Evolutionary conservation across 2,329 filamentous ascomycete genomes (phyloP).

Genomic region (Bimuria novae-zelandiae): DNA sequence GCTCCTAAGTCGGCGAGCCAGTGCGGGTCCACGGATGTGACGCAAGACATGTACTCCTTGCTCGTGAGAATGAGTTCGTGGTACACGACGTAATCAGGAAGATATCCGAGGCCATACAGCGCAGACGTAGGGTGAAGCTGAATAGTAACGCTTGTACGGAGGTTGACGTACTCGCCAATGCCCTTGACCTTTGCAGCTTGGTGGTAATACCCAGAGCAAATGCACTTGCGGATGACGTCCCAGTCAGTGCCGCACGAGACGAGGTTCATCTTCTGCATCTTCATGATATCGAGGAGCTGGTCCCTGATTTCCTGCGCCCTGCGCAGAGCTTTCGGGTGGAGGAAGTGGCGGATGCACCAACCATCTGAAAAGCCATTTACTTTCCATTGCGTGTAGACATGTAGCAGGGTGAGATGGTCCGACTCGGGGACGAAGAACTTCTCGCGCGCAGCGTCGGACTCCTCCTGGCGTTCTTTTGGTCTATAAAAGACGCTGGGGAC

Average conservation of each 20-base stretch:
- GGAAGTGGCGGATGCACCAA: slow-evolving; percentile 92
- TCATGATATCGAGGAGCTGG: slow-evolving; percentile 92
- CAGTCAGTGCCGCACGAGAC: slow-evolving; percentile 93
- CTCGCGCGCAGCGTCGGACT: slow-evolving; percentile 91
- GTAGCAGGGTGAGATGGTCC: slow-evolving; percentile 91
- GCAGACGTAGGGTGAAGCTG: slow-evolving; percentile 94
- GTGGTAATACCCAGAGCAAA: slow-evolving; percentile 97
- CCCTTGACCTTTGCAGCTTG: slow-evolving; percentile 96
- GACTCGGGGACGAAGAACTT: slow-evolving; percentile 99
- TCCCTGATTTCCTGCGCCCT: slow-evolving; percentile 93
- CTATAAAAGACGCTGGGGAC: slow-evolving; percentile 97
- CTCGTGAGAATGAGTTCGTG: slow-evolving; percentile 96
- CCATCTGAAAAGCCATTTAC: slow-evolving; percentile 85
- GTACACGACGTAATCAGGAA: slow-evolving; percentile 96
- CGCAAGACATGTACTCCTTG: slow-evolving; percentile 97
- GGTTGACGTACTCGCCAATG: slow-evolving; percentile 95
- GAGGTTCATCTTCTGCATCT: slow-evolving; percentile 86
- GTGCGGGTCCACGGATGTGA: slow-evolving; percentile 93
- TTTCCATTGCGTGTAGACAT: slow-evolving; percentile 96
- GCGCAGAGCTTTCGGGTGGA: slow-evolving; percentile 92
- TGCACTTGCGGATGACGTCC: slow-evolving; percentile 93
- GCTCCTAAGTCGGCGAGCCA: slow-evolving; percentile 97
- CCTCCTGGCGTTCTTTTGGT: slow-evolving; percentile 93
- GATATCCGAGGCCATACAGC: slow-evolving; percentile 87
- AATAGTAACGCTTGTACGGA: slow-evolving; percentile 91